These are phyloP conservation scores for Leccinum fuscescens DNA, from an alignment of 1,284 basidiomycete genomes.

Conservation along the genomic window DNA sequence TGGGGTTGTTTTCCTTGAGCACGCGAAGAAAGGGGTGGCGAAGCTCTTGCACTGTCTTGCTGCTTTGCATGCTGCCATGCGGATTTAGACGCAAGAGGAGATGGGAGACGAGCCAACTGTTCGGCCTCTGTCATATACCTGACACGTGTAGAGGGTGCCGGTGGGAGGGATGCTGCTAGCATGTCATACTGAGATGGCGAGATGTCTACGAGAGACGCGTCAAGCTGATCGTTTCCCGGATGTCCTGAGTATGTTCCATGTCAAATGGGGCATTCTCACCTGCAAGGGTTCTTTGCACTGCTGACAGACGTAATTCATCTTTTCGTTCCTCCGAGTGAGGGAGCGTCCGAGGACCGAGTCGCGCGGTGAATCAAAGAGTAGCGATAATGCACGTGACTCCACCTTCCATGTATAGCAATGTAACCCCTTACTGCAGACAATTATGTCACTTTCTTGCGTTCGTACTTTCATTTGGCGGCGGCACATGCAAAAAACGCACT, in stretches of 20 bases:
- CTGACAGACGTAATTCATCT: slow-evolving; percentile 71
- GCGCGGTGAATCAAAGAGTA: not conserved
- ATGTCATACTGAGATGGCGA: slow-evolving; percentile 85
- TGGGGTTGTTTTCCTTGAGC: slow-evolving; percentile 57
- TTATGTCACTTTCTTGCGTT: not conserved
- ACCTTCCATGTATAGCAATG: too few species aligned
- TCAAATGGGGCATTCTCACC: slow-evolving; percentile 40
- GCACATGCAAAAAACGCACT: slow-evolving; percentile 24
- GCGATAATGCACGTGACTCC: not conserved
- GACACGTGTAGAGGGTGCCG: slow-evolving; percentile 43
- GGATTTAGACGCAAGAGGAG: slow-evolving; percentile 55
- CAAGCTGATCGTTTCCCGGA: slow-evolving; percentile 51
- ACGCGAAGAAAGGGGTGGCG: slow-evolving; percentile 44
- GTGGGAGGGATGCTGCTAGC: slow-evolving; percentile 72
- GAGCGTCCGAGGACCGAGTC: not conserved
- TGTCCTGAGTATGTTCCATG: slow-evolving; percentile 16
- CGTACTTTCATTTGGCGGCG: slow-evolving; percentile 12
- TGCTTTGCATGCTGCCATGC: slow-evolving; percentile 58
- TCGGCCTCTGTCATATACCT: slow-evolving; percentile 47
- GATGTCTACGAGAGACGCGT: slow-evolving; percentile 80
- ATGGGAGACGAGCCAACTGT: slow-evolving; percentile 55
- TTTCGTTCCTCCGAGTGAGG: not conserved
- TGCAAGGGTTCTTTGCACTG: slow-evolving; percentile 87
- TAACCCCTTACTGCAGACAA: too few species aligned
- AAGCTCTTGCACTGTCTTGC: slow-evolving; percentile 32